phyloP scores from a whole-genome alignment of 2,329 filamentous ascomycete species.

The Xylariales sp. region DNA sequence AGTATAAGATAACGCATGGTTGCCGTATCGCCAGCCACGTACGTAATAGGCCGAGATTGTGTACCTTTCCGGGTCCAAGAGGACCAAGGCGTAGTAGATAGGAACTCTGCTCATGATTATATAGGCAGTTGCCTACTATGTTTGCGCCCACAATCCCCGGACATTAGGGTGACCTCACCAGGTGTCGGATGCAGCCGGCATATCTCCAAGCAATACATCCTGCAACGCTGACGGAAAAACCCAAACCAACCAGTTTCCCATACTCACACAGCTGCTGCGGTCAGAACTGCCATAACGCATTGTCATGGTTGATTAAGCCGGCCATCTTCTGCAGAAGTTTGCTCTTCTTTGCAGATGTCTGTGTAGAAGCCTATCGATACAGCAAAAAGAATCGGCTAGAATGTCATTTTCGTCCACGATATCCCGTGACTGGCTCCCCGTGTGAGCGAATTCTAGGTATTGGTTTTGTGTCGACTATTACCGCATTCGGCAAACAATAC shows the following conservation, averaged over 20 bases:
- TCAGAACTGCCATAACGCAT: neutral
- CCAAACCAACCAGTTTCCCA: neutral
- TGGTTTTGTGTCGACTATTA: neutral
- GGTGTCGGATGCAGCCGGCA: constrained; percentile 10
- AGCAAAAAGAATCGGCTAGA: neutral
- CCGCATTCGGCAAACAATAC: neutral
- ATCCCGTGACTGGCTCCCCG: neutral
- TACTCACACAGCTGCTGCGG: constrained; percentile 10
- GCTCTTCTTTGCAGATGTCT: neutral
- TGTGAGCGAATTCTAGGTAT: neutral
- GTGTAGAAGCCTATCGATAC: neutral
- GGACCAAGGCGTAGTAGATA: neutral
- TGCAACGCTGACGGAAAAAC: neutral
- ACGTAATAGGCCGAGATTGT: neutral
- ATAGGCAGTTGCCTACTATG: neutral
- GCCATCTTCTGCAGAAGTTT: neutral
- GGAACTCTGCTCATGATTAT: constrained; percentile 12
- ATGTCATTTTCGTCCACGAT: neutral
- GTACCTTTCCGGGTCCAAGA: neutral
- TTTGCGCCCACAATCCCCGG: neutral
- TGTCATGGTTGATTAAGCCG: neutral
- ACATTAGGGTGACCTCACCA: neutral
- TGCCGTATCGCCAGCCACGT: neutral
- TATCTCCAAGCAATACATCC: constrained; percentile 15
- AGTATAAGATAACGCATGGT: constrained; percentile 35